Conservation (phyloP, 2,329 filamentous ascomycete genomes). For the Aspergillus eucalypticola region DNA sequence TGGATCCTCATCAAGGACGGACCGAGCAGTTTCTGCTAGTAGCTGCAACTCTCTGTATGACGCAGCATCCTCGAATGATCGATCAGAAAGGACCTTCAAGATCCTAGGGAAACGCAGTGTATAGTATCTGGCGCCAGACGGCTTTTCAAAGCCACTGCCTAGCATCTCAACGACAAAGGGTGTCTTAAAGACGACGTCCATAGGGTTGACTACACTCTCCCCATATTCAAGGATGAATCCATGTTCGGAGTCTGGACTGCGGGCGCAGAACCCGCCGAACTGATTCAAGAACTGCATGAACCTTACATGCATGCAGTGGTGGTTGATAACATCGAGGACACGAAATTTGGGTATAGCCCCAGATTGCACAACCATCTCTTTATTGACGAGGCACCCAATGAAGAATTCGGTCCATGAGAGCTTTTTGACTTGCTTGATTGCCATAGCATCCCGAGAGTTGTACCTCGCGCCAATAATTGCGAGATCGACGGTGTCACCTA, state of each 20-base stretch:
- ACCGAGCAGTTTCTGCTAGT: conserved; percentile 61
- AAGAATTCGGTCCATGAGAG: conserved; percentile 79
- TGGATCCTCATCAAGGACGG: conserved; percentile 53
- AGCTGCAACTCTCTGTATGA: conserved; percentile 70
- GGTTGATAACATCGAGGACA: conserved; percentile 64
- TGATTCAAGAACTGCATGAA: conserved; percentile 55
- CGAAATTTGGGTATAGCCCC: conserved; percentile 60
- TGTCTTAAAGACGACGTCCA: conserved; percentile 59
- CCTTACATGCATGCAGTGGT: conserved; percentile 49
- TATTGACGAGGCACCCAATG: conserved; percentile 73
- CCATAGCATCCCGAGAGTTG: conserved; percentile 62
- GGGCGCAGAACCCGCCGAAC: conserved; percentile 48
- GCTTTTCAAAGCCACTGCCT: conserved; percentile 76
- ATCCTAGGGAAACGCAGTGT: conserved; percentile 75
- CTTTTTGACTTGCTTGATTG: conserved; percentile 52
- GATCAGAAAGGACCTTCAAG: conserved; percentile 74
- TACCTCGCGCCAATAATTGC: conserved; percentile 75
- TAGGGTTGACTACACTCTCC: conserved; percentile 33
- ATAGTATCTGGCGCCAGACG: conserved; percentile 68
- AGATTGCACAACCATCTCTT: conserved; percentile 56
- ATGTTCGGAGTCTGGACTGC: conserved; percentile 36
- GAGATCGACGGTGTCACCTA: conserved; percentile 83
- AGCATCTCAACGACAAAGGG: conserved; percentile 79
- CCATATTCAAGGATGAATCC: conserved; percentile 52
- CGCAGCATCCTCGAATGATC: conserved; percentile 67